phyloP scores from a whole-genome alignment of 2,329 filamentous ascomycete species.

The Sarocladiaceae sp. region DNA sequence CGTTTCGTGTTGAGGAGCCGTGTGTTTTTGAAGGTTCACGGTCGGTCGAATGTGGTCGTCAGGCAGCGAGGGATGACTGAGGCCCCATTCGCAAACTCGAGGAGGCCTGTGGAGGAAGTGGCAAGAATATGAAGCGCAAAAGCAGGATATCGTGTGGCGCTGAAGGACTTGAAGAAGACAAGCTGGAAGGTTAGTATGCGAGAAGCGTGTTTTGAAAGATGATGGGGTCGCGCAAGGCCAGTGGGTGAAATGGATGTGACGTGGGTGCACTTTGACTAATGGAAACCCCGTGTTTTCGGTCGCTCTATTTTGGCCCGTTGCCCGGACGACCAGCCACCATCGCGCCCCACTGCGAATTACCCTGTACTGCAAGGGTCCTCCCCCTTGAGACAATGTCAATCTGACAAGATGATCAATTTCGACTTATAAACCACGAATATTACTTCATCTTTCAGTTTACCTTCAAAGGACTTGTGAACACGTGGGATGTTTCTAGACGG shows the following conservation, averaged over 20 bases:
- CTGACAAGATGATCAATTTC: not conserved
- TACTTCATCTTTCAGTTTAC: no score
- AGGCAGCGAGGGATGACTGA: not conserved
- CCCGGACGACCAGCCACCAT: conserved; percentile 6
- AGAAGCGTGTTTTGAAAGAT: conserved; percentile 2
- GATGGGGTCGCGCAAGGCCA: not conserved
- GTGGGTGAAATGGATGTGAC: conserved; percentile 8
- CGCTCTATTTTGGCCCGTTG: conserved; percentile 6
- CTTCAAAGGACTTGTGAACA: no score
- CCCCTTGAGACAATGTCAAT: conserved; percentile 3
- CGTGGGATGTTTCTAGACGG: no score
- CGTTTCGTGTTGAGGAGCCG: not conserved
- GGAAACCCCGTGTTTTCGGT: conserved; percentile 1
- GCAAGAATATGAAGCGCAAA: not conserved
- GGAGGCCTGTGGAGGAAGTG: not conserved
- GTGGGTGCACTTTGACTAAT: not conserved
- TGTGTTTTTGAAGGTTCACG: conserved; percentile 5
- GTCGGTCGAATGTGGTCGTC: not conserved
- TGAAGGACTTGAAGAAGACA: not conserved
- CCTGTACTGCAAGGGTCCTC: not conserved
- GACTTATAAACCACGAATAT: no score
- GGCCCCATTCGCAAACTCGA: conserved; percentile 1
- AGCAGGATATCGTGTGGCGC: not conserved
- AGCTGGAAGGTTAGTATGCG: conserved; percentile 1
- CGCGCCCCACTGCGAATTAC: not conserved